Evolutionary conservation across 2,329 filamentous ascomycete genomes (phyloP), one percentile per base, ranked within the genome.

Genomic region (Exophiala xenobiotica): DNA sequence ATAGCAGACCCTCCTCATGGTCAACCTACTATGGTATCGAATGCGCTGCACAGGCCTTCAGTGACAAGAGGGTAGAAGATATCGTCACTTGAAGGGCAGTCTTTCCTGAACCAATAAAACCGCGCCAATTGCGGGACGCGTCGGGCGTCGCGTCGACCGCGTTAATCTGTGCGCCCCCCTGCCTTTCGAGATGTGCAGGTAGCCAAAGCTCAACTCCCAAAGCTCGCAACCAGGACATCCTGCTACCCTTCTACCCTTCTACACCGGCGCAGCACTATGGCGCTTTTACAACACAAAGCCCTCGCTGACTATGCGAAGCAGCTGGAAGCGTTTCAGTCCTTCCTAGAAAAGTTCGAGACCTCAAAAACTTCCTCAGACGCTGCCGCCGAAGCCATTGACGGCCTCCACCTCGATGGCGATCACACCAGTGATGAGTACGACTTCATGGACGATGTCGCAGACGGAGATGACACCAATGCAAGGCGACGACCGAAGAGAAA

Each of bases 341-440:
- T 99, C 68, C 78, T 99, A 57, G 77, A 80, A 63, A 83, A 84
- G 58, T 99, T 95, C 83, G 97, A 99, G 75, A 80, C 79, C 50
- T 75, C 77, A n/a, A 49, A 85, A 78, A 66, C 87, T 75, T 50
- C 82, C 78, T 70, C 80, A 78, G 81, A 74, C 52, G 72, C 77
- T 12, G 83, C 95, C 61, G 84, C 88, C 31, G 86, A 91, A 67
- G 90, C 90, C 38, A 80, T 99, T 41, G 84, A 89, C 62, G 84
- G 86, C 61, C 83, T 99, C 64, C 87, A 87, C 65, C 87, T 99
- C 59, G 87, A 90, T 68, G 91, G 90, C 65, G 87, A 95, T 71
- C 87, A 87, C 62, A 79, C 88, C 35, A 90, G 86, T 70, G 91
- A 96, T 65, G 90, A 96, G 64, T 89, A 96, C 68, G 90, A 96